phyloP scores from a whole-genome alignment of 371 early-diverging fungal genomes.

The Apophysomyces ossiformis region DNA sequence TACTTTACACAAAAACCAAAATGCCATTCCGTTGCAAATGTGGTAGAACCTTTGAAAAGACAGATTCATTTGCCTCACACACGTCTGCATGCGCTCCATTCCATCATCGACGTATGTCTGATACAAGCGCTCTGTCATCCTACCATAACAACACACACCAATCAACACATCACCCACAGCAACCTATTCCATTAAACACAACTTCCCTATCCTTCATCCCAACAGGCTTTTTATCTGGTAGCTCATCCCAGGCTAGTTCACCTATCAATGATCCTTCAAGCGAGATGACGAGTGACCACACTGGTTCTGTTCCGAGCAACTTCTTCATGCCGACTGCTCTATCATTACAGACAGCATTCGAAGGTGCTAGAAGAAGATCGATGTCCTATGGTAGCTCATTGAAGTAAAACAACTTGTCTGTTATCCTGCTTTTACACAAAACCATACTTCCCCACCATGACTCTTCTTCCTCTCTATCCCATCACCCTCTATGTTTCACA shows the following conservation, averaged over 20 bases:
- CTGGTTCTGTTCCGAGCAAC: slow-evolving; percentile 12
- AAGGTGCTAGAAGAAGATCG: slow-evolving; percentile 57
- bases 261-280: slow-evolving; percentile 16
- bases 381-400: slow-evolving; percentile 43
- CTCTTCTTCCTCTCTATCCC: neutral
- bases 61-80: slow-evolving; percentile 54
- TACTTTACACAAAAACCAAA: slow-evolving; percentile 5
- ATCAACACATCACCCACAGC: slow-evolving; percentile 15
- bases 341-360: slow-evolving; percentile 54
- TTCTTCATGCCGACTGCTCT: slow-evolving; percentile 54
- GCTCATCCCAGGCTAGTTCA: slow-evolving; percentile 29
- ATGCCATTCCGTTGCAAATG: slow-evolving; percentile 63
- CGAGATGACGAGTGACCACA: slow-evolving; percentile 7
- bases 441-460: neutral
- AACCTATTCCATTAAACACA: slow-evolving; percentile 24
- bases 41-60: slow-evolving; percentile 60
- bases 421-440: neutral
- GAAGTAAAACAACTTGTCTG: neutral
- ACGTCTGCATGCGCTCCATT: slow-evolving; percentile 56
- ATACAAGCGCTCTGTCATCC: slow-evolving; percentile 31
- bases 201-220: slow-evolving; percentile 30
- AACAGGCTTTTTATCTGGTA: slow-evolving; percentile 28
- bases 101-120: slow-evolving; percentile 51
- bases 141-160: neutral
- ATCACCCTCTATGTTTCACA: slow-evolving; percentile 2